A percentile compares a stretch with the other conserved stretches of the same genome.
Conservation (phyloP, 2,329 filamentous ascomycete species). For the Stagonosporopsis chrysanthemi region DNA sequence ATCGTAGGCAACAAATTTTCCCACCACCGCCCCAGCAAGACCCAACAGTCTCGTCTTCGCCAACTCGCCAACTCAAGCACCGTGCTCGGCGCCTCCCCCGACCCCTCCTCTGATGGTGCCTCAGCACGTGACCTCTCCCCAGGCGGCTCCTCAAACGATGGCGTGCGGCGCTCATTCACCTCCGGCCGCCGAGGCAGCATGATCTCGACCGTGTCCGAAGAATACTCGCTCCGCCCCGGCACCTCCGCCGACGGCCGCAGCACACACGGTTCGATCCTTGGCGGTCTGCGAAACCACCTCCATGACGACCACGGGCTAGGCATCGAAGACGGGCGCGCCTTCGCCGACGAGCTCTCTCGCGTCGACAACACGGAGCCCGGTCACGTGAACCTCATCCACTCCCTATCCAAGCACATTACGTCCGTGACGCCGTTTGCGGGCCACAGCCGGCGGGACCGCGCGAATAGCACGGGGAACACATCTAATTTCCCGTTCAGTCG, state of each 20-base stretch:
- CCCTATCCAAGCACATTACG: constrained; percentile 44
- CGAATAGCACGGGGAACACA: constrained; percentile 19
- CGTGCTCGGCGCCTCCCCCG: constrained; percentile 57
- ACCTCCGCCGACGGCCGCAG: constrained; percentile 28
- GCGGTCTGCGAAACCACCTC: constrained; percentile 21
- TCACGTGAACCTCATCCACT: constrained; percentile 45
- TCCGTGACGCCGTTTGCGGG: constrained; percentile 38
- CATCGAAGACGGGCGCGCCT: constrained; percentile 42
- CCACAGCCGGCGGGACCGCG: constrained; percentile 25
- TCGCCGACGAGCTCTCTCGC: constrained; percentile 46
- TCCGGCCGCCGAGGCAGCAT: constrained; percentile 41
- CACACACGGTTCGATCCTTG: constrained; percentile 37
- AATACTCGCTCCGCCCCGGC: constrained; percentile 31
- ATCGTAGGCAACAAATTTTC: constrained; percentile 98
- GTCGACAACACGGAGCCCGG: constrained; percentile 49
- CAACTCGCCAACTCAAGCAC: constrained; percentile 83
- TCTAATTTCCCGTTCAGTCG: constrained; percentile 5
- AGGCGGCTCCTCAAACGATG: constrained; percentile 39
- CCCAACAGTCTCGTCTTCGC: constrained; percentile 78
- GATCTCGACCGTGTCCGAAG: constrained; percentile 42
- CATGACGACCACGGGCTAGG: constrained; percentile 24
- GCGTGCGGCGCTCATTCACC: constrained; percentile 40
- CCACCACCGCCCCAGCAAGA: constrained; percentile 81
- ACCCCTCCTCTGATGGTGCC: constrained; percentile 44
- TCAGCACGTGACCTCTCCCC: constrained; percentile 44